Evolutionary conservation across 345 rosid genomes (phyloP).

Genomic region (Viola odorata): DNA sequence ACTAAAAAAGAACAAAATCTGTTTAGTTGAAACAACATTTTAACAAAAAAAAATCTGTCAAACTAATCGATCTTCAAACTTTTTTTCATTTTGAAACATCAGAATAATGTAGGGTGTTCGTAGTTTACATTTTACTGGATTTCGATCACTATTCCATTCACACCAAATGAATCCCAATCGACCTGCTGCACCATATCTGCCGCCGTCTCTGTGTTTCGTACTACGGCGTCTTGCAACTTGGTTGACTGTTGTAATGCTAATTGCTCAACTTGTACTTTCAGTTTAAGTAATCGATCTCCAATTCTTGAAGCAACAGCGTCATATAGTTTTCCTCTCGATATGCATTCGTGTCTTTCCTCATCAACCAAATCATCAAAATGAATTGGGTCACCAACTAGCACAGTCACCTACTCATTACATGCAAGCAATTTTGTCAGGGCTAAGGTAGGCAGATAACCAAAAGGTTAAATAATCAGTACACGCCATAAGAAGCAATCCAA

Average conservation of each 20-base stretch:
- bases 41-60: too few species aligned
- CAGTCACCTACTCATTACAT: constrained; percentile 55
- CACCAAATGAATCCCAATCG: constrained; percentile 63
- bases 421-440: background rate
- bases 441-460: background rate
- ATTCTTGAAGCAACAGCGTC: constrained; percentile 84
- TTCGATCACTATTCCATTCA: too few species aligned
- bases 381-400: constrained; percentile 82
- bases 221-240: constrained; percentile 14
- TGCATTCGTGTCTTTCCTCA: constrained; percentile 35
- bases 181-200: constrained; percentile 37
- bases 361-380: constrained; percentile 57
- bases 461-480: background rate
- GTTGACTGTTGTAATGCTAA: constrained; percentile 44
- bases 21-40: too few species aligned
- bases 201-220: constrained; percentile 30
- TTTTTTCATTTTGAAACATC: too few species aligned
- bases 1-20: too few species aligned
- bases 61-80: too few species aligned
- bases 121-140: too few species aligned
- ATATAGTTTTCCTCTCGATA: constrained; percentile 64
- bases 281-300: constrained; percentile 46
- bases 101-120: too few species aligned
- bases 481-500: background rate
- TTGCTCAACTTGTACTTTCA: constrained; percentile 66